These are phyloP conservation scores for Allomyces arbusculus DNA, from an alignment of 192 early-diverging fungal genomes.

Conservation along the genomic window DNA sequence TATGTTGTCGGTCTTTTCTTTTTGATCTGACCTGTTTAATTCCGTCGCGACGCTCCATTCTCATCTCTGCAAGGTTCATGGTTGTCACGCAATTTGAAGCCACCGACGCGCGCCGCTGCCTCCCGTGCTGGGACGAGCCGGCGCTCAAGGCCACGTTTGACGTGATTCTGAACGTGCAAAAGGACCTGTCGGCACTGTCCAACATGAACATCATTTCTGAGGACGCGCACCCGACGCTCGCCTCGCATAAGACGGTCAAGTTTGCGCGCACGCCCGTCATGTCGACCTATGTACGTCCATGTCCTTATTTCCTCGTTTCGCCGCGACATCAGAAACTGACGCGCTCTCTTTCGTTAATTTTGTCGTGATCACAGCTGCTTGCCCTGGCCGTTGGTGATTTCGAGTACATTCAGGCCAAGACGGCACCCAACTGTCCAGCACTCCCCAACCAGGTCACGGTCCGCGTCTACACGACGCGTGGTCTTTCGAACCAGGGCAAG, in stretches of 20 bases:
- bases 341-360: too few species aligned
- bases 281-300: constrained; percentile 60
- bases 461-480: constrained; percentile 48
- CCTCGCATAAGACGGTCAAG: constrained; percentile 52
- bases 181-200: constrained; percentile 59
- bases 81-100: constrained; percentile 92
- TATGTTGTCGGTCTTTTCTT: neutral
- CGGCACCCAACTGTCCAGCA: constrained; percentile 16
- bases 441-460: constrained; percentile 22
- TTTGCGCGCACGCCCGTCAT: constrained; percentile 82
- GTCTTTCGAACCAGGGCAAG: constrained; percentile 33
- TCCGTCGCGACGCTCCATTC: neutral
- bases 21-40: neutral
- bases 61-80: constrained; percentile 32
- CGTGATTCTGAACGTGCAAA: constrained; percentile 58
- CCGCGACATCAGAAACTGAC: too few species aligned
- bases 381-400: constrained; percentile 56
- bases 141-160: constrained; percentile 87
- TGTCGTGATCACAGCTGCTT: constrained; percentile 59
- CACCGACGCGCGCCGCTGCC: constrained; percentile 68
- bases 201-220: constrained; percentile 77
- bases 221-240: constrained; percentile 18
- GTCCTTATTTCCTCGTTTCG: too few species aligned
- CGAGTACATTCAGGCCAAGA: constrained; percentile 48
- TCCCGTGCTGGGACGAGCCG: constrained; percentile 55